Evolutionary conservation across 2,329 filamentous ascomycete species (phyloP).

Genomic region (Ceratocystis variospora): DNA sequence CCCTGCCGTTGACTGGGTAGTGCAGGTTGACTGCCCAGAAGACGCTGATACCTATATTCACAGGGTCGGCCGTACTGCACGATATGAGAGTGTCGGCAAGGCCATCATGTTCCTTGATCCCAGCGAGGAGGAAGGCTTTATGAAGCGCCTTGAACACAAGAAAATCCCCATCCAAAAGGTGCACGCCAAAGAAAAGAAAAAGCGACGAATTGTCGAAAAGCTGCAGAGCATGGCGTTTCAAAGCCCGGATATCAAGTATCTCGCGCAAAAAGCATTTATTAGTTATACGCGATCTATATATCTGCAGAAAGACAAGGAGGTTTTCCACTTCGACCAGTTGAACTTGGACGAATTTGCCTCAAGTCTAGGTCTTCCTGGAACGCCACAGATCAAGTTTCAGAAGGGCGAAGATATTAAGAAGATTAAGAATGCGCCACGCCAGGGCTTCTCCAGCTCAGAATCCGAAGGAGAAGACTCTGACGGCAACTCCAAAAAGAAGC

Average conservation of each 20-base stretch:
- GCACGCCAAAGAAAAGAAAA: slow-evolving; percentile 78
- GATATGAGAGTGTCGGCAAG: slow-evolving; percentile 74
- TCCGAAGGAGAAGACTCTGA: slow-evolving; percentile 41
- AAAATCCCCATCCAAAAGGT: slow-evolving; percentile 81
- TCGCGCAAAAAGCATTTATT: slow-evolving; percentile 91
- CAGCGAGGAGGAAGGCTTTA: slow-evolving; percentile 83
- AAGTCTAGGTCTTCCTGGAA: slow-evolving; percentile 77
- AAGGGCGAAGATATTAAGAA: slow-evolving; percentile 80
- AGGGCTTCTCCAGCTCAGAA: slow-evolving; percentile 44
- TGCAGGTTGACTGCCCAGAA: slow-evolving; percentile 95
- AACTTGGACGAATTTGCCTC: slow-evolving; percentile 75
- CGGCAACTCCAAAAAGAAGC: slow-evolving; percentile 34
- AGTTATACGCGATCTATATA: slow-evolving; percentile 77
- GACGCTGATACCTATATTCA: slow-evolving; percentile 97
- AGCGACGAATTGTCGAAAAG: slow-evolving; percentile 69
- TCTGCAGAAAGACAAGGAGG: slow-evolving; percentile 78
- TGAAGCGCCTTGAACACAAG: slow-evolving; percentile 70
- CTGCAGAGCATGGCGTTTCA: slow-evolving; percentile 94
- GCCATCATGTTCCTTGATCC: slow-evolving; percentile 88
- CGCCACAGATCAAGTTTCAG: slow-evolving; percentile 83
- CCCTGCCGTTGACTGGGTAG: slow-evolving; percentile 92
- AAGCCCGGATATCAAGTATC: slow-evolving; percentile 81
- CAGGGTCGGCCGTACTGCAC: slow-evolving; percentile 83
- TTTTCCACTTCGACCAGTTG: slow-evolving; percentile 73
- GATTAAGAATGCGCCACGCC: slow-evolving; percentile 72